Evolutionary conservation across 2,329 filamentous ascomycete genomes (phyloP), one percentile per base, ranked within the genome.

Genomic region (Aspergillus transmontanensis): DNA sequence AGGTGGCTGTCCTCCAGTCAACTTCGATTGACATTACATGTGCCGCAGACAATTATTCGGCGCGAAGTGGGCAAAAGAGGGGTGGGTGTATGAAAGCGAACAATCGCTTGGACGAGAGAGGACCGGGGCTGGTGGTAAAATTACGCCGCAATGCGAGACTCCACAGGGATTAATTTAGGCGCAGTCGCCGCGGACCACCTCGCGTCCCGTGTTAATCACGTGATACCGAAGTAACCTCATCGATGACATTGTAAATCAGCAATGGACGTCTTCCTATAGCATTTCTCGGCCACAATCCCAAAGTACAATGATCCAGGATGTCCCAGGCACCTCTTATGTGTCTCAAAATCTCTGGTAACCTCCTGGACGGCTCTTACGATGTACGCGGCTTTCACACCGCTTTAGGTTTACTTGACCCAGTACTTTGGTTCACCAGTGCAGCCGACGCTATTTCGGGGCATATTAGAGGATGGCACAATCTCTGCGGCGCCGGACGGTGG

Each of bases 1-100:
- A 89, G 26, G 94, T 98, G 75, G 98, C 87, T 66, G 90, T 91
- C 74, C 95, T 90, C 95, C 95, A 99, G 80, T 96, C 93, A 77
- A 99, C 90, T 75, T 98, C 94, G 82, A 99, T 94, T 71, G 95
- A 98, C 95, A 99, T 99, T 65, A 79, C 48, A 51, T 51, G 48
- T 51, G 48, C 48, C 10, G 48, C 28, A 51, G 28, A 21, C 28
- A 21, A 12, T 34, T 14, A n/a, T 51, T 51, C 19, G 48, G 26
- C 12, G 23, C 11, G 46, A 28, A 34, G 48, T n/a, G 48, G 48
- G 48, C 12, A n/a, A 23, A 48, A 7, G 21, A 26, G 23, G 45
- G 45, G 45, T 28, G 1, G 21, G 23, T 23, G 28, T 48, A 26
- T 23, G 12, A 28, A 14, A 26, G 43, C 43, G 43, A 46, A 14